Percentiles rank a stretch among this genome's conserved stretches.
These are phyloP conservation scores for Sphenostylis stenocarpa DNA, from an alignment of 306 rosid species.

Conservation along the genomic window DNA sequence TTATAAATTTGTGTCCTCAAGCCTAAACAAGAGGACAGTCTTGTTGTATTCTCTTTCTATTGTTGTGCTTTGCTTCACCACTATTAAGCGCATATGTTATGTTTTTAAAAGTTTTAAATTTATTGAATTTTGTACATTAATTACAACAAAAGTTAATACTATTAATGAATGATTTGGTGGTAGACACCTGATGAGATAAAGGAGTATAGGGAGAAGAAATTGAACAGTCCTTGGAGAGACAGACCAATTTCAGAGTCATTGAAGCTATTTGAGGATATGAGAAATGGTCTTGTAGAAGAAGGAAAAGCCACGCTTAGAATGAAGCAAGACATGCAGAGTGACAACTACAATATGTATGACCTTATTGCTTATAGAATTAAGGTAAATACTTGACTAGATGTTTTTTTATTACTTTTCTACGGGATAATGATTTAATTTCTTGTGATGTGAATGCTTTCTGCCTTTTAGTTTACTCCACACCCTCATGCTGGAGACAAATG, in stretches of 20 bases:
- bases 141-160: background rate
- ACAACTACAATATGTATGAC: slow-evolving; percentile 93
- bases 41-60: background rate
- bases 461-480: slow-evolving; percentile 80
- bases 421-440: slow-evolving; percentile 6
- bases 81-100: background rate
- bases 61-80: background rate
- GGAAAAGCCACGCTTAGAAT: slow-evolving; percentile 97
- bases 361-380: slow-evolving; percentile 96
- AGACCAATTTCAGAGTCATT: slow-evolving; percentile 82
- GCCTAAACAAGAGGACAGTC: background rate
- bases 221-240: slow-evolving; percentile 99
- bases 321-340: slow-evolving; percentile 99
- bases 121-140: slow-evolving; percentile 8
- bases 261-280: slow-evolving; percentile 91
- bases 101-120: background rate
- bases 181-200: slow-evolving; percentile 91
- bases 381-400: slow-evolving; percentile 45
- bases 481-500: slow-evolving; percentile 99
- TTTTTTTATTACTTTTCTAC: slow-evolving; percentile 18
- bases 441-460: slow-evolving; percentile 28
- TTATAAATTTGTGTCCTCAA: background rate
- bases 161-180: slow-evolving; percentile 35
- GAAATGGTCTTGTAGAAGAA: slow-evolving; percentile 74
- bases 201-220: slow-evolving; percentile 88